A percentile compares a stretch with the other conserved stretches of the same genome.
phyloP scores from a whole-genome alignment of 169 alveolate species.

The Plasmodium cynomolgi region DNA sequence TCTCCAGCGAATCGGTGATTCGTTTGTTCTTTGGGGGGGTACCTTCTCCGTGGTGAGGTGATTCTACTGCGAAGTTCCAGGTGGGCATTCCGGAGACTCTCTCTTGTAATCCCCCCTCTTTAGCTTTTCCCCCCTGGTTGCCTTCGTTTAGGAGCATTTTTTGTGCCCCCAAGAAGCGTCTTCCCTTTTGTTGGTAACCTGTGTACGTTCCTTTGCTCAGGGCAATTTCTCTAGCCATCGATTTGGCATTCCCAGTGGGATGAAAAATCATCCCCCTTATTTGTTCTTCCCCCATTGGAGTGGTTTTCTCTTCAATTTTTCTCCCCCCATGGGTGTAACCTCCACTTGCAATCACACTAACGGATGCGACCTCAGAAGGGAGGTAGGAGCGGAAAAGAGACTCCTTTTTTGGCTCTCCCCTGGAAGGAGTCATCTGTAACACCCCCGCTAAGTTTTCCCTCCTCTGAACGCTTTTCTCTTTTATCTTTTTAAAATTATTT shows the following conservation, averaged over 20 bases:
- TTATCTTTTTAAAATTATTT: background rate
- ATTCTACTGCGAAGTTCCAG: background rate
- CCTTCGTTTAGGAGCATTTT: background rate
- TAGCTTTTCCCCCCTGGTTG: background rate
- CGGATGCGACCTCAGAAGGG: background rate
- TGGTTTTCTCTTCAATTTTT: background rate
- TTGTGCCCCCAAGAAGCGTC: background rate
- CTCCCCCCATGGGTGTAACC: background rate
- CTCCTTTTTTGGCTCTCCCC: background rate
- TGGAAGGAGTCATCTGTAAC: background rate
- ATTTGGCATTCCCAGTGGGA: background rate
- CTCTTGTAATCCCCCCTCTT: background rate
- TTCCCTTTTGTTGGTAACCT: background rate
- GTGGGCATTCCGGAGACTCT: background rate
- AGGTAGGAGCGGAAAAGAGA: background rate
- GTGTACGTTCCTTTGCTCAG: background rate
- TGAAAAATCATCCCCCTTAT: background rate
- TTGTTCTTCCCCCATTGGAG: background rate
- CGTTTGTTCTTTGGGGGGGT: background rate
- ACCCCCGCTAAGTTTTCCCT: background rate
- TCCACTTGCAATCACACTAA: background rate
- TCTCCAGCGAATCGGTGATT: background rate
- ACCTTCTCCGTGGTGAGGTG: background rate
- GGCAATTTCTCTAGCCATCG: background rate
- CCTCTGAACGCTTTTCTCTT: background rate